phyloP scores from a whole-genome alignment of 2,329 filamentous ascomycete genomes.

The Aspergillus neotritici region DNA sequence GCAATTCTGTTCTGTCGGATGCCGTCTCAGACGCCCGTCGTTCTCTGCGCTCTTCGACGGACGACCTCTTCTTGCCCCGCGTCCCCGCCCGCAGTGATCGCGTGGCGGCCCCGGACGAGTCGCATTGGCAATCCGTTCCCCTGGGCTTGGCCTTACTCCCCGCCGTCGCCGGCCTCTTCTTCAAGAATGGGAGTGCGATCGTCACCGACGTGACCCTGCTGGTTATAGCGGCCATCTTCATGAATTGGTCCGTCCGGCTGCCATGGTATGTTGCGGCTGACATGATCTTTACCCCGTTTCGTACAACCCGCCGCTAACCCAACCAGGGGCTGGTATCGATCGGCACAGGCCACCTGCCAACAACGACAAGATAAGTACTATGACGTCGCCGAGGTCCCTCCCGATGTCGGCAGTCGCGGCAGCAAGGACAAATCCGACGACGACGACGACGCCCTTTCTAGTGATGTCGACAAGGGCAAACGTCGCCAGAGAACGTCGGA shows the following conservation, averaged over 20 bases:
- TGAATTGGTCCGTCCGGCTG: constrained; percentile 86
- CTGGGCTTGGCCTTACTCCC: constrained; percentile 78
- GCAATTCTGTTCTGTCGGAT: constrained; percentile 75
- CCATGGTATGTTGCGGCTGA: constrained; percentile 62
- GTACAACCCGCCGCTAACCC: constrained; percentile 5
- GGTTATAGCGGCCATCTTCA: constrained; percentile 71
- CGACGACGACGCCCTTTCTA: constrained; percentile 4
- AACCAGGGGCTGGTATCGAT: constrained; percentile 65
- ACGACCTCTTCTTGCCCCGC: constrained; percentile 61
- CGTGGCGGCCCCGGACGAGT: constrained; percentile 49
- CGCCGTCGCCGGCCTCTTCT: constrained; percentile 76
- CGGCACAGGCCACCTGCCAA: constrained; percentile 59
- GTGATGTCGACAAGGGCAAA: constrained; percentile 1
- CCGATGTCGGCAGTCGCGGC: constrained; percentile 26
- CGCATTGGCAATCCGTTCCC: constrained; percentile 73
- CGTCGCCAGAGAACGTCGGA: constrained; percentile 7
- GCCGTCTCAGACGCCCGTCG: constrained; percentile 62
- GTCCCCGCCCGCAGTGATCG: constrained; percentile 32
- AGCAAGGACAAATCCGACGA: constrained; percentile 23
- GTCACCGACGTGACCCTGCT: constrained; percentile 81
- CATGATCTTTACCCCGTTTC: constrained; percentile 4
- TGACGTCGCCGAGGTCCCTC: constrained; percentile 14
- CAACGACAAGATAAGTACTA: constrained; percentile 38
- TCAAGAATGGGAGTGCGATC: constrained; percentile 75
- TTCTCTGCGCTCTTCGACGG: constrained; percentile 60